Evolutionary conservation across 1,139 yeast genomes (phyloP), one percentile per base, ranked within the genome.

Genomic region (Geotrichum klebahnii): DNA sequence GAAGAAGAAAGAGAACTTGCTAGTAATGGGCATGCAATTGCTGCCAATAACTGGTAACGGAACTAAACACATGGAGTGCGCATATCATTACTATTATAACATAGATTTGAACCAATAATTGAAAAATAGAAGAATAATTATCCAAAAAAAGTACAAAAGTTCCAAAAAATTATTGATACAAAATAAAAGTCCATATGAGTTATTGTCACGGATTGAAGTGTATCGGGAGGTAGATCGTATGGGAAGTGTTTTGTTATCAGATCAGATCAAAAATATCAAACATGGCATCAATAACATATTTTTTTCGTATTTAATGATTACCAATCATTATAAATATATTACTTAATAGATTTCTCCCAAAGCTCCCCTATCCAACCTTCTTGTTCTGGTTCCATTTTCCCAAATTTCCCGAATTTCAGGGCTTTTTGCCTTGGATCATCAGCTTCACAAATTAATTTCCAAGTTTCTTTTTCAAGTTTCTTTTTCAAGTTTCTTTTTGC

Each of bases 1-100:
- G 96, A 87, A 69, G 82, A 84, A 61, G 95, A 84, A 36, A 44
- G 46, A 29, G 29, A 26, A 26, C 29, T 26, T 26, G 41, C 38
- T 16, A 33, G 40, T 33, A 39, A 44, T 14, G 35, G 32, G 16
- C 31, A 20, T 16, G 28, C 51, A 3, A 35, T 48, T n/a, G 26
- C 43, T 23, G 46, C 51, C 31, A 42, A 36, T 38, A 48, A 29
- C 24, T 48, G 51, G 51, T 48, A 40, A 33, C 19, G 29, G n/a
- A n/a, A n/a, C n/a, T n/a, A n/a, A 35, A 26, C 16, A 4, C 22
- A 14, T 14, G 23, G 22, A 5, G 23, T 17, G 20, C 2, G 36
- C 14, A 14, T 3, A 32, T 3, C 19, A 33, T 16, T 10, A 14
- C 17, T 14, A 33, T 33, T n/a, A 8, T 32, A 9, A 33, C 17